Percentiles rank a stretch among this genome's conserved stretches.
These are phyloP conservation scores for Wallacemonas sp. DNA, from an alignment of 208 protist genomes.

Conservation along the genomic window DNA sequence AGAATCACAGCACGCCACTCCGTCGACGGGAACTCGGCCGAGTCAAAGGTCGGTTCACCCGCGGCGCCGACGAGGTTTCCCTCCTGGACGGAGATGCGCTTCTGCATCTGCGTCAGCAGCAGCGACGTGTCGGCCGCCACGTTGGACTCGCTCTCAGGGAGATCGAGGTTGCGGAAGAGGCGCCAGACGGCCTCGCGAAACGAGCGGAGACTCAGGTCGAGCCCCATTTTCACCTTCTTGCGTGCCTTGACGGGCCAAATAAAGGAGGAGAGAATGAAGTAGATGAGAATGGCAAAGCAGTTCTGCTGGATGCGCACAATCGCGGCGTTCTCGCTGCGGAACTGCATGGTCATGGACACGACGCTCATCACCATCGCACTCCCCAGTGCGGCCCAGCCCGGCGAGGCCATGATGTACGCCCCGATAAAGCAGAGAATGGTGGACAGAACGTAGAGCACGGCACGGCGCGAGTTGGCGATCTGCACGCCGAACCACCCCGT, in stretches of 20 bases:
- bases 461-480: constrained; percentile 47
- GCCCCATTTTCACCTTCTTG: constrained; percentile 66
- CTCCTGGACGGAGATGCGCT: constrained; percentile 53
- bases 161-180: constrained; percentile 81
- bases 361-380: constrained; percentile 79
- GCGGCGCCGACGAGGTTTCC: constrained; percentile 48
- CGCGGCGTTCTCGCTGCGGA: constrained; percentile 40
- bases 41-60: constrained; percentile 77
- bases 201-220: constrained; percentile 72
- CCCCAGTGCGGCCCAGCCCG: constrained; percentile 61
- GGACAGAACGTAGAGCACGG: constrained; percentile 61
- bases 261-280: constrained; percentile 77
- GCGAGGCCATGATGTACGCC: constrained; percentile 67
- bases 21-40: constrained; percentile 72
- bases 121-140: constrained; percentile 45
- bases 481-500: constrained; percentile 68
- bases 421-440: constrained; percentile 73
- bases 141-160: constrained; percentile 68
- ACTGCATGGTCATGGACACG: constrained; percentile 83
- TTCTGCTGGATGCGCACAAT: constrained; percentile 91
- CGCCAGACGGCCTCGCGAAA: constrained; percentile 64
- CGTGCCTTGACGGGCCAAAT: constrained; percentile 83
- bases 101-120: constrained; percentile 61
- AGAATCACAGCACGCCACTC: constrained; percentile 61
- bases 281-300: constrained; percentile 86